Conservation (phyloP, 2,329 filamentous ascomycete genomes). For the Calonectria pseudoturangicola region DNA sequence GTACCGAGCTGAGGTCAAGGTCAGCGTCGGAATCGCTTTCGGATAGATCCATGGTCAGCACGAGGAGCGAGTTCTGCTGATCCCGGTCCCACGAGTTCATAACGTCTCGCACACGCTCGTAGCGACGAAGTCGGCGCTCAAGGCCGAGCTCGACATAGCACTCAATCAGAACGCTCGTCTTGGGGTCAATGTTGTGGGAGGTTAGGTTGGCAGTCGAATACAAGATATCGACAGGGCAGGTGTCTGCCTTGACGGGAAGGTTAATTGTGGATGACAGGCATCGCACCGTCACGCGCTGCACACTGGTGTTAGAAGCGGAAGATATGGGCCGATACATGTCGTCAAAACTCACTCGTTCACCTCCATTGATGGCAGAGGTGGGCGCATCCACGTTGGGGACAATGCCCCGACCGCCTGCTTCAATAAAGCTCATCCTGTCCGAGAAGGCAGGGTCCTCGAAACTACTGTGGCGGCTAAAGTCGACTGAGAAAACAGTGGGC, state of each 20-base stretch:
- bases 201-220: slow-evolving; percentile 78
- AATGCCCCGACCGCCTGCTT: slow-evolving; percentile 67
- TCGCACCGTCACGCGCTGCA: slow-evolving; percentile 81
- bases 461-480: slow-evolving; percentile 59
- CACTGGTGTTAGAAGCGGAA: slow-evolving; percentile 36
- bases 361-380: slow-evolving; percentile 86
- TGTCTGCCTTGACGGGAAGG: slow-evolving; percentile 84
- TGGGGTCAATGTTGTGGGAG: slow-evolving; percentile 77
- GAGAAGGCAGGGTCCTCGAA: slow-evolving; percentile 55
- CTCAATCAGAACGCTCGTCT: slow-evolving; percentile 84
- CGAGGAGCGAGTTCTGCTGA: slow-evolving; percentile 82
- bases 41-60: slow-evolving; percentile 76
- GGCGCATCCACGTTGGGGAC: slow-evolving; percentile 81
- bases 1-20: slow-evolving; percentile 79
- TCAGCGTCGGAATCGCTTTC: slow-evolving; percentile 73
- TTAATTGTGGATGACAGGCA: slow-evolving; percentile 81
- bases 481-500: slow-evolving; percentile 60
- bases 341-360: slow-evolving; percentile 79
- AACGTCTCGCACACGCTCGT: slow-evolving; percentile 90
- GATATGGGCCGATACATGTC: slow-evolving; percentile 3
- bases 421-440: slow-evolving; percentile 63
- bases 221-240: slow-evolving; percentile 84
- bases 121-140: slow-evolving; percentile 87
- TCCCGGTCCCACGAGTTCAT: slow-evolving; percentile 96
- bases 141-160: slow-evolving; percentile 84